phyloP scores from a whole-genome alignment of 208 protist genomes.

The Leishmania braziliensis region DNA sequence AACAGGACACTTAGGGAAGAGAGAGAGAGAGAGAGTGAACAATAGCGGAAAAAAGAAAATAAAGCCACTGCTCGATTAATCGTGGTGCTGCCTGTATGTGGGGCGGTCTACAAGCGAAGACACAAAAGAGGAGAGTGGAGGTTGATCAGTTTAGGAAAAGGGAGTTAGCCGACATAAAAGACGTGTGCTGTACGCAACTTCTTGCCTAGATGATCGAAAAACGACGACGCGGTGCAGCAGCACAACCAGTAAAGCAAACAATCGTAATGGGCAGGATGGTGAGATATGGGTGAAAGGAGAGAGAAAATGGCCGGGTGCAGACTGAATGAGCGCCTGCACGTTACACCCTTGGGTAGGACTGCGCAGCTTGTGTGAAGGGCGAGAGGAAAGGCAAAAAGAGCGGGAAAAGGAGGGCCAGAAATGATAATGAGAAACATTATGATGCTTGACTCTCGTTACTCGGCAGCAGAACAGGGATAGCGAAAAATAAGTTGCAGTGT shows the following conservation, averaged over 20 bases:
- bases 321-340: neutral
- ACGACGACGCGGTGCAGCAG: neutral
- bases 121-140: neutral
- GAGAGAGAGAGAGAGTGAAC: neutral
- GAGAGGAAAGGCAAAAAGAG: neutral
- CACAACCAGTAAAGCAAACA: no score
- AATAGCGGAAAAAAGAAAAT: neutral
- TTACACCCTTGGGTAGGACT: neutral
- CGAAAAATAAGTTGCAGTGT: neutral
- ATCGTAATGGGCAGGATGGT: no score
- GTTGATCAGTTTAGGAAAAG: neutral
- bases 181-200: neutral
- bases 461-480: neutral
- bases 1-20: neutral
- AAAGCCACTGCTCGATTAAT: neutral
- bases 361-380: neutral
- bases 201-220: neutral
- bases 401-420: neutral
- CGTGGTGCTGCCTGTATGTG: neutral
- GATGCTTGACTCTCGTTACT: neutral
- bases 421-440: neutral
- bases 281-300: neutral
- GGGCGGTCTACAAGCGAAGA: no score
- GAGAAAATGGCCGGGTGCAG: neutral
- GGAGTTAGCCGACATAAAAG: neutral